phyloP scores from a whole-genome alignment of 257 asterid genomes.

The Solanum chiquidenum region DNA sequence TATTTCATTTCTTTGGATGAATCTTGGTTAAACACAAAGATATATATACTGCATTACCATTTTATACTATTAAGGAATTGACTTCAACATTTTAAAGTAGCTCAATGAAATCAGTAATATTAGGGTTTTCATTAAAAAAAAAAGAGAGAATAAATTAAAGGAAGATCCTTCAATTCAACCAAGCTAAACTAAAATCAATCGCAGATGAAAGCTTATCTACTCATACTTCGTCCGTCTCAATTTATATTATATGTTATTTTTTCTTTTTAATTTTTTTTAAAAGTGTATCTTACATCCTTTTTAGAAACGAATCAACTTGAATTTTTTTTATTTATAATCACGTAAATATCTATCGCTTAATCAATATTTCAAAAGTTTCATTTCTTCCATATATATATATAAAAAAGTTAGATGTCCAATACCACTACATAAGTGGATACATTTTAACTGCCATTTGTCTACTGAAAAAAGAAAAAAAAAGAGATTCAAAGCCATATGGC shows the following conservation, averaged over 20 bases:
- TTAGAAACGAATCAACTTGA: neutral
- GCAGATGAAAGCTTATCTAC: neutral
- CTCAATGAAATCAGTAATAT: neutral
- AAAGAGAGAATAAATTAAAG: neutral
- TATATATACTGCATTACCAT: neutral
- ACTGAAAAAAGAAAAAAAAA: neutral
- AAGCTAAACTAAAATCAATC: neutral
- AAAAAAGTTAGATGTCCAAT: no score
- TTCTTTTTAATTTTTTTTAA: no score
- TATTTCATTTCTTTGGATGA: neutral
- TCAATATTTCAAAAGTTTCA: neutral
- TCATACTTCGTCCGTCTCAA: neutral
- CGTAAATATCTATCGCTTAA: neutral
- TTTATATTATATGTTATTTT: no score
- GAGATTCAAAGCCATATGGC: slow-evolving; percentile 44
- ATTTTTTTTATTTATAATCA: neutral
- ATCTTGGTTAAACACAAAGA: neutral
- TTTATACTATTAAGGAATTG: neutral
- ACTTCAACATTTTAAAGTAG: neutral
- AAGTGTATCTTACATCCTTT: neutral
- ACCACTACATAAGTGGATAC: neutral
- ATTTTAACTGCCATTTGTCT: neutral
- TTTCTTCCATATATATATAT: neutral
- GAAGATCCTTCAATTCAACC: neutral
- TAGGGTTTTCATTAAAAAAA: neutral